Conservation (phyloP, 306 rosid genomes). For the Glycine soja region DNA sequence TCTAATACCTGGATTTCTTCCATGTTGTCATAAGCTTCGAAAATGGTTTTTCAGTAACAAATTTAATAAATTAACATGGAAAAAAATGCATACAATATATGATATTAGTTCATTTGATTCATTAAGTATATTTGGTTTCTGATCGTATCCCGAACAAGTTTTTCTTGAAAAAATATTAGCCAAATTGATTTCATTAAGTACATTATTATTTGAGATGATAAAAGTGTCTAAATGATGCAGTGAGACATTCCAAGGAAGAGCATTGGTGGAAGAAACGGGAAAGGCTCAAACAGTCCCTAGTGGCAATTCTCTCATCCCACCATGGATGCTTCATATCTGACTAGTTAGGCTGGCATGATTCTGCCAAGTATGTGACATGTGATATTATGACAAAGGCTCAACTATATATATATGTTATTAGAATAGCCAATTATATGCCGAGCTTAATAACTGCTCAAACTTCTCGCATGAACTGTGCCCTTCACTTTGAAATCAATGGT, state of each 20-base stretch:
- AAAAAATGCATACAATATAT: not conserved
- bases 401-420: not conserved
- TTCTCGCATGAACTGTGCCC: not conserved
- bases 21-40: not conserved
- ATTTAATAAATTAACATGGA: not conserved
- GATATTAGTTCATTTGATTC: too few species aligned
- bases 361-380: slow-evolving; percentile 5
- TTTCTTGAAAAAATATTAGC: not conserved
- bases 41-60: not conserved
- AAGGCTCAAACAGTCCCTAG: slow-evolving; percentile 49
- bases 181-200: not conserved
- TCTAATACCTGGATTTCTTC: not conserved
- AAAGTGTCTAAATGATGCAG: slow-evolving; percentile 54
- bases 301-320: slow-evolving; percentile 54
- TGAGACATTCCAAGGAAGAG: slow-evolving; percentile 54
- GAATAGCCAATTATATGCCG: not conserved
- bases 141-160: too few species aligned
- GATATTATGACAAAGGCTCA: not conserved
- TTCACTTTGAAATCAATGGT: slow-evolving; percentile 23
- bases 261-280: slow-evolving; percentile 44
- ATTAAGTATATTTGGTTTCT: too few species aligned
- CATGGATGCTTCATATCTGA: slow-evolving; percentile 72
- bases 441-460: slow-evolving; percentile 17
- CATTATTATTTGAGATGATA: not conserved
- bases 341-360: slow-evolving; percentile 31